A percentile compares a stretch with the other conserved stretches of the same genome.
Conservation (phyloP, 2,329 filamentous ascomycete species). For the Rugonectria rugulosa region DNA sequence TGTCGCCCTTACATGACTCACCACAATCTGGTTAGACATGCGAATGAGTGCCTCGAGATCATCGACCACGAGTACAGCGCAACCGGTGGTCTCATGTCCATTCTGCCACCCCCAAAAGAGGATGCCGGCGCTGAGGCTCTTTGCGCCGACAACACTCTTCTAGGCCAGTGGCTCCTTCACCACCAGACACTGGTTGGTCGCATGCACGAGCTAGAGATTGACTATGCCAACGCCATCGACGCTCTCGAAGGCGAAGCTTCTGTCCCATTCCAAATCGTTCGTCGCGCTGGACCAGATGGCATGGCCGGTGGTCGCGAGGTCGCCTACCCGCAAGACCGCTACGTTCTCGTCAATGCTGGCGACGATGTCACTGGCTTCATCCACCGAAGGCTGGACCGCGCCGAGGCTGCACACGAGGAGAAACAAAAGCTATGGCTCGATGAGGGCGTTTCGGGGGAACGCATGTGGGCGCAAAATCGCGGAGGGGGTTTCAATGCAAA, state of each 20-base stretch:
- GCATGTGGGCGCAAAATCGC: constrained; percentile 40
- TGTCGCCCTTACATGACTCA: constrained; percentile 54
- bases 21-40: constrained; percentile 61
- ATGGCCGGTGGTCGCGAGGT: constrained; percentile 60
- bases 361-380: constrained; percentile 58
- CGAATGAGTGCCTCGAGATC: constrained; percentile 66
- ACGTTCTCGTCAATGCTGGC: constrained; percentile 62
- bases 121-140: constrained; percentile 46
- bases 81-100: constrained; percentile 62
- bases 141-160: constrained; percentile 57
- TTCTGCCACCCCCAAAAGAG: constrained; percentile 53
- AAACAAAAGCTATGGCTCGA: constrained; percentile 44
- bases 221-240: constrained; percentile 59
- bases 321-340: constrained; percentile 62
- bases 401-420: constrained; percentile 51
- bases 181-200: constrained; percentile 61
- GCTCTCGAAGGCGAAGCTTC: constrained; percentile 57
- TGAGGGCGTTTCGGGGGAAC: constrained; percentile 52
- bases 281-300: constrained; percentile 59
- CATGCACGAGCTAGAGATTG: constrained; percentile 64
- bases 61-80: constrained; percentile 66
- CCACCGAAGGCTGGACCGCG: constrained; percentile 55
- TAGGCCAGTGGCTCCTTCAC: constrained; percentile 65
- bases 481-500: constrained; percentile 44
- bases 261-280: constrained; percentile 60